These are phyloP conservation scores for Physcomitrellopsis africana DNA, from an alignment of 225 moss, liverwort and hornwort species.

Conservation along the genomic window DNA sequence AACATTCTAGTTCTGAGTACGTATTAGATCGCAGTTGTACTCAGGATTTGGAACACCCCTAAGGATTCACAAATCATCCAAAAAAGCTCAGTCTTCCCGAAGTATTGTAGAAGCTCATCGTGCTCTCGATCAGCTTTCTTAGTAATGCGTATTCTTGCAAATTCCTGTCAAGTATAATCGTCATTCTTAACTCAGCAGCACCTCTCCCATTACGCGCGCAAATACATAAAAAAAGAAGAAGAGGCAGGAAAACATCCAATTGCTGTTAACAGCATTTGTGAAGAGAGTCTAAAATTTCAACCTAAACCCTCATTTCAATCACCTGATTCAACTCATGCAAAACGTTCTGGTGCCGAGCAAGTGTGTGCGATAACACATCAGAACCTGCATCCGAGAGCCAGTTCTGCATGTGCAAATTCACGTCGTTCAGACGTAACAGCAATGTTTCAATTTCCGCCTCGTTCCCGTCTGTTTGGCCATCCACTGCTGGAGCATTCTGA, in stretches of 20 bases:
- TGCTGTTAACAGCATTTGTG: background rate
- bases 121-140: slow-evolving; percentile 69
- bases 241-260: background rate
- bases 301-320: slow-evolving; percentile 15
- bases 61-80: slow-evolving; percentile 48
- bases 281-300: background rate
- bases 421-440: slow-evolving; percentile 54
- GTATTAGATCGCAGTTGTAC: too few relatives aligned
- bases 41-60: too few relatives aligned
- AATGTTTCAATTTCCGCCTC: slow-evolving; percentile 60
- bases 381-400: slow-evolving; percentile 69
- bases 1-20: too few relatives aligned
- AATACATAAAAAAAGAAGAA: too few relatives aligned
- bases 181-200: background rate
- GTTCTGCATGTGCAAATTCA: slow-evolving; percentile 68
- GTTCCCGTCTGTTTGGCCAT: slow-evolving; percentile 48
- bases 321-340: slow-evolving; percentile 75
- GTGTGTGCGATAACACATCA: slow-evolving; percentile 70
- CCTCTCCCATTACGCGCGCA: background rate
- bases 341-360: slow-evolving; percentile 72
- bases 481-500: slow-evolving; percentile 46
- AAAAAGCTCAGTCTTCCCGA: slow-evolving; percentile 47
- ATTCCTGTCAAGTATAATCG: slow-evolving; percentile 42
- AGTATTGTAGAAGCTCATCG: slow-evolving; percentile 64
- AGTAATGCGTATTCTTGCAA: slow-evolving; percentile 65